A percentile compares a stretch with the other conserved stretches of the same genome.
Evolutionary conservation across 495 filamentous ascomycete genomes (phyloP).

Genomic region (Wilcoxina mikolae): DNA sequence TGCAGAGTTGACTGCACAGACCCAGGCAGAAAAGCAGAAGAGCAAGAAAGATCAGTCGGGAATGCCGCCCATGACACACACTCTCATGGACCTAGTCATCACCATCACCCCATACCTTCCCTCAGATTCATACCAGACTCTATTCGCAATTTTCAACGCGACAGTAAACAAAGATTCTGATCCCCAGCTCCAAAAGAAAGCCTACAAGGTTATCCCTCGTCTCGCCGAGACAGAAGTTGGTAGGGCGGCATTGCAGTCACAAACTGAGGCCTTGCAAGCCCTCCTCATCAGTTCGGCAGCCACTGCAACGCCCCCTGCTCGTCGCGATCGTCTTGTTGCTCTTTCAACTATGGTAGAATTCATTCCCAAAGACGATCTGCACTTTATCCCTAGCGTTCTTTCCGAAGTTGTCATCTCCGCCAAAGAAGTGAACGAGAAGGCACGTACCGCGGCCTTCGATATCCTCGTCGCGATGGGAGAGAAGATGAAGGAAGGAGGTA

Average conservation of each 20-base stretch:
- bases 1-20: slow-evolving; percentile 39
- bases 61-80: slow-evolving; percentile 88
- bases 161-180: slow-evolving; percentile 65
- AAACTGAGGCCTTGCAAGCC: slow-evolving; percentile 58
- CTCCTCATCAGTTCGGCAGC: slow-evolving; percentile 62
- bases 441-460: slow-evolving; percentile 75
- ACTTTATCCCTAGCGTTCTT: slow-evolving; percentile 83
- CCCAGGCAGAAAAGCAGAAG: slow-evolving; percentile 43
- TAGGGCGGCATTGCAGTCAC: slow-evolving; percentile 50
- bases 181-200: slow-evolving; percentile 96
- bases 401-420: slow-evolving; percentile 86
- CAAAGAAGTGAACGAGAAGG: slow-evolving; percentile 94
- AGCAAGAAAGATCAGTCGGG: slow-evolving; percentile 45
- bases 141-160: slow-evolving; percentile 69
- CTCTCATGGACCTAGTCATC: slow-evolving; percentile 88
- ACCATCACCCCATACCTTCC: slow-evolving; percentile 89
- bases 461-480: slow-evolving; percentile 77
- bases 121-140: slow-evolving; percentile 56
- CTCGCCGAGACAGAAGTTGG: slow-evolving; percentile 68
- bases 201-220: slow-evolving; percentile 89
- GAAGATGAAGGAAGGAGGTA: slow-evolving; percentile 57
- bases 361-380: slow-evolving; percentile 57
- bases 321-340: slow-evolving; percentile 64
- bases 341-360: slow-evolving; percentile 63
- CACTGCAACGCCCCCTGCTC: slow-evolving; percentile 68